These are phyloP conservation scores for Austroboletus niveus DNA, from an alignment of 1,284 basidiomycete genomes.

Conservation along the genomic window DNA sequence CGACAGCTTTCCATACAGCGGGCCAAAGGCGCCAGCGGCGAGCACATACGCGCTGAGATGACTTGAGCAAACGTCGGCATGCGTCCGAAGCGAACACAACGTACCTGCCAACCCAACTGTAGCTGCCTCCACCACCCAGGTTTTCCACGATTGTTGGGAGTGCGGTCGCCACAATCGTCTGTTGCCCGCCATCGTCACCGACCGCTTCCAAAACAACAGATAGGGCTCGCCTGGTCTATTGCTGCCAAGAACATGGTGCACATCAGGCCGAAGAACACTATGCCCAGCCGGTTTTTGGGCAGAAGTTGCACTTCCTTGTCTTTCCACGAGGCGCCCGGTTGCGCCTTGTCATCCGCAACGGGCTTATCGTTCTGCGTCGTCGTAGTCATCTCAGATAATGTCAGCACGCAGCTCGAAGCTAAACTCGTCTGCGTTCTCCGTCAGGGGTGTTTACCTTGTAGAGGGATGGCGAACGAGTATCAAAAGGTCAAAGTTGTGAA, in stretches of 20 bases:
- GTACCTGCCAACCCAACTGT: constrained; percentile 77
- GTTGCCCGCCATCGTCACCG: neutral
- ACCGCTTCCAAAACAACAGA: neutral
- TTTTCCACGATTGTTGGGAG: constrained; percentile 73
- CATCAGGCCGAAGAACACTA: constrained; percentile 58
- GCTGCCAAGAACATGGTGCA: constrained; percentile 56
- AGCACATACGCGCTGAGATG: constrained; percentile 66
- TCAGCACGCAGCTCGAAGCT: neutral
- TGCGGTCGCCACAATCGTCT: constrained; percentile 82
- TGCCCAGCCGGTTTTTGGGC: constrained; percentile 52
- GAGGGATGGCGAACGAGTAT: neutral
- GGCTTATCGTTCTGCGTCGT: constrained; percentile 17
- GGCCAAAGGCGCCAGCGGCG: constrained; percentile 61
- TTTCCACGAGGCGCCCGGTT: constrained; percentile 51
- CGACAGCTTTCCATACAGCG: constrained; percentile 76
- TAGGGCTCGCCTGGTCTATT: constrained; percentile 50
- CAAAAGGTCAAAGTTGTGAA: neutral
- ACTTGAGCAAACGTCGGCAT: neutral
- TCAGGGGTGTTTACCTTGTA: neutral
- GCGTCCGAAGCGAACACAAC: constrained; percentile 12
- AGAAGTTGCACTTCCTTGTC: constrained; percentile 50
- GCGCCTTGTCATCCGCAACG: constrained; percentile 36
- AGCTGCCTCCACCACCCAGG: constrained; percentile 65
- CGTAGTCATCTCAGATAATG: constrained; percentile 4
- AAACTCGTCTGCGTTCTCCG: neutral